Percentiles rank a stretch among this genome's conserved stretches.
Conservation (phyloP, 306 rosid species). For the Quercus aquifolioides region DNA sequence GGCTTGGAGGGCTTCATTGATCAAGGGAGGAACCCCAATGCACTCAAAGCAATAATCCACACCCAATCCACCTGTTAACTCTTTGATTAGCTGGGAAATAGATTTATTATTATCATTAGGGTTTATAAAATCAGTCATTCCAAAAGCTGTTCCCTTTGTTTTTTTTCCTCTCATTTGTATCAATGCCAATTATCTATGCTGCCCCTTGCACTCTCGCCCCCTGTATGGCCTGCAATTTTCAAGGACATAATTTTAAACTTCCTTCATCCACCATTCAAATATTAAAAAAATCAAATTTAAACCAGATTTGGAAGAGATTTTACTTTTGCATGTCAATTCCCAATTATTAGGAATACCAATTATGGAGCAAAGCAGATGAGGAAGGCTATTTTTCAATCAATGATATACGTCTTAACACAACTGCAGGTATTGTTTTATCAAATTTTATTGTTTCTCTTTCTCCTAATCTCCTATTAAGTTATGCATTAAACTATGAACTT, state of each 20-base stretch:
- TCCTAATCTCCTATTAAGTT: too few species aligned
- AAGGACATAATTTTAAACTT: background rate
- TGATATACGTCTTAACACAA: too few species aligned
- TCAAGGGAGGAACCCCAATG: slow-evolving; percentile 36
- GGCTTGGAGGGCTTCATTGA: slow-evolving; percentile 42
- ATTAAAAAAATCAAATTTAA: too few species aligned
- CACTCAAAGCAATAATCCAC: slow-evolving; percentile 60
- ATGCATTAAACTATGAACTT: too few species aligned
- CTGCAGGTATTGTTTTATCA: too few species aligned
- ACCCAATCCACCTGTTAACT: slow-evolving; percentile 43
- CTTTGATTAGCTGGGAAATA: slow-evolving; percentile 34
- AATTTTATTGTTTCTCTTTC: too few species aligned
- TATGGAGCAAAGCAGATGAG: too few species aligned
- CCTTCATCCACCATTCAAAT: background rate
- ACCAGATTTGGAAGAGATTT: too few species aligned
- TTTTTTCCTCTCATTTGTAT: slow-evolving; percentile 38
- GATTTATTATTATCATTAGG: slow-evolving; percentile 22
- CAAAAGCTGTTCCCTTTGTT: slow-evolving; percentile 44
- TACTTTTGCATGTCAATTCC: too few species aligned
- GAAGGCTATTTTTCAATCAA: too few species aligned
- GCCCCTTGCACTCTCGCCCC: slow-evolving; percentile 47
- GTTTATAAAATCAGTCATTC: slow-evolving; percentile 46
- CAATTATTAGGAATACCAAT: too few species aligned
- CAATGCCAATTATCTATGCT: slow-evolving; percentile 42
- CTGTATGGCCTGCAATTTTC: slow-evolving; percentile 29